These are phyloP conservation scores for Puccinellia tenuiflora DNA, from an alignment of 176 grass and related monocot species.

Conservation along the genomic window DNA sequence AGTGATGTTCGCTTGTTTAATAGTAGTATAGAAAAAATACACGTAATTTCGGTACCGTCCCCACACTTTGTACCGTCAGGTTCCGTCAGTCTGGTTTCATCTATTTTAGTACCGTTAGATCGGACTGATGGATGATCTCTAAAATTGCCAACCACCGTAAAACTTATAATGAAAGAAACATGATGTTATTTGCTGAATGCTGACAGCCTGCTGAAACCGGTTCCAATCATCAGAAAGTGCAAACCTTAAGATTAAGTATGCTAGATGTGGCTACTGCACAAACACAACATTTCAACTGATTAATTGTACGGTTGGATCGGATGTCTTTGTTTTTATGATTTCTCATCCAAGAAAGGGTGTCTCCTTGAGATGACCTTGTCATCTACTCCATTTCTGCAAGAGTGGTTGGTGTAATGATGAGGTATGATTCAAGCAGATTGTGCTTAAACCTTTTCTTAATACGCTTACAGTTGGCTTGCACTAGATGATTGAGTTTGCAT, in stretches of 20 bases:
- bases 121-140: too few relatives aligned
- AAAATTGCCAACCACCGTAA: too few relatives aligned
- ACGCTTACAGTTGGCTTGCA: not conserved
- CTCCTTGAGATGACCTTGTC: not conserved
- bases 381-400: not conserved
- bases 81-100: too few relatives aligned
- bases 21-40: too few relatives aligned
- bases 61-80: too few relatives aligned
- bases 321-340: slow-evolving; percentile 17
- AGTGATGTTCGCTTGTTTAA: too few relatives aligned
- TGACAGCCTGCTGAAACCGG: slow-evolving; percentile 27
- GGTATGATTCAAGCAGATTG: slow-evolving; percentile 19
- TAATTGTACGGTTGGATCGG: not conserved
- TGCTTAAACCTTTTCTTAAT: not conserved
- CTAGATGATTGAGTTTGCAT: not conserved
- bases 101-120: too few relatives aligned
- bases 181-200: not conserved
- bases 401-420: slow-evolving; percentile 13
- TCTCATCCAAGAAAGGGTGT: not conserved
- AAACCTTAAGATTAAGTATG: not conserved
- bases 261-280: not conserved
- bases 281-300: not conserved
- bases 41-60: too few relatives aligned
- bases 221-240: slow-evolving; percentile 31
- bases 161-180: too few relatives aligned